These are phyloP conservation scores for Neoboletus magnificus DNA, from an alignment of 768 basidiomycete species.

Conservation along the genomic window DNA sequence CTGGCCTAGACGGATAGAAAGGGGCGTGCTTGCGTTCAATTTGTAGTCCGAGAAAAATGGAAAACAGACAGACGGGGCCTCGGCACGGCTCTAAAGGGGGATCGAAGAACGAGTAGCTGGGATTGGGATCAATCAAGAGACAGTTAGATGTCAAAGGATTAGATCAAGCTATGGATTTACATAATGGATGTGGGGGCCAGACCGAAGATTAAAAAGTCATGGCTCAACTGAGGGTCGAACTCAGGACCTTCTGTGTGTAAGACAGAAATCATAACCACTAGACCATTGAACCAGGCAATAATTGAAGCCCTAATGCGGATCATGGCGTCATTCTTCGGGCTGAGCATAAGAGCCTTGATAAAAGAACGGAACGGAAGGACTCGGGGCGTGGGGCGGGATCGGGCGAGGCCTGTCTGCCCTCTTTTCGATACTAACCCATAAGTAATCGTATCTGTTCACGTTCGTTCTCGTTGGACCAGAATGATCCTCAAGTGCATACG, in stretches of 20 bases:
- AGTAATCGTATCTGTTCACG: neutral
- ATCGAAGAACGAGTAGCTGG: neutral
- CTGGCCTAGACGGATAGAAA: neutral
- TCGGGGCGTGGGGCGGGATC: neutral
- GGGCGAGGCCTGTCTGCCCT: neutral
- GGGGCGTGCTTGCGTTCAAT: neutral
- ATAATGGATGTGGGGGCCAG: neutral
- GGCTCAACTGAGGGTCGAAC: constrained; percentile 45
- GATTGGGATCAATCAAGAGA: neutral
- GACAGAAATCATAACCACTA: constrained; percentile 61
- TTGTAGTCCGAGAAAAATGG: neutral
- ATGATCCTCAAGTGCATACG: neutral
- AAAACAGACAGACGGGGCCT: neutral
- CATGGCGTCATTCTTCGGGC: neutral
- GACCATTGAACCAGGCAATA: constrained; percentile 46
- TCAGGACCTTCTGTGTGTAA: constrained; percentile 42
- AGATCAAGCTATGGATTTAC: neutral
- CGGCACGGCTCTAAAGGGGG: neutral
- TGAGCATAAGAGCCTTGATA: neutral
- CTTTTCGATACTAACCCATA: neutral
- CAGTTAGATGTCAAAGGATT: neutral
- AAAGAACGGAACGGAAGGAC: neutral
- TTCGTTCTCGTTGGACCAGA: neutral
- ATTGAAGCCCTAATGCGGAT: fast-evolving
- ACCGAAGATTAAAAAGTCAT: constrained; percentile 26